phyloP scores from a whole-genome alignment of 2,329 filamentous ascomycete genomes.

The Sporothrix brasiliensis region DNA sequence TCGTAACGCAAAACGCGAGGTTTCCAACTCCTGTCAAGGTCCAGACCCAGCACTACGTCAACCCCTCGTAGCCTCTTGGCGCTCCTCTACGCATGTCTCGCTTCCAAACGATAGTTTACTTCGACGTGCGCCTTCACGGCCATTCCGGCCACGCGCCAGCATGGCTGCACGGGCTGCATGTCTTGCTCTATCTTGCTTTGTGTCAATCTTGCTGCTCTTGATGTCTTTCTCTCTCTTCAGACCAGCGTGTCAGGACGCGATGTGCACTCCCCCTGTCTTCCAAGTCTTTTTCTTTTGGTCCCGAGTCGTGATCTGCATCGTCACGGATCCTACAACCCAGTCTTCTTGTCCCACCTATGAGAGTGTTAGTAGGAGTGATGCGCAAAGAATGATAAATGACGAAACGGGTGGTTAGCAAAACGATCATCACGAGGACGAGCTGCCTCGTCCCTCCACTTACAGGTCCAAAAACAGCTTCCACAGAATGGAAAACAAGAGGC shows the following conservation, averaged over 20 bases:
- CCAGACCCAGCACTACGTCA: not conserved
- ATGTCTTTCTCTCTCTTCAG: not conserved
- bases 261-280: not conserved
- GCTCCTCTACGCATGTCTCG: not conserved
- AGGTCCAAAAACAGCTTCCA: constrained; percentile 55
- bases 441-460: constrained; percentile 42
- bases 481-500: constrained; percentile 52
- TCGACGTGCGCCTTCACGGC: not conserved
- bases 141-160: constrained; percentile 3
- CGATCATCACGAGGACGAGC: not conserved
- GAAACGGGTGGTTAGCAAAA: not conserved
- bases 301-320: not conserved
- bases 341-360: constrained; percentile 27
- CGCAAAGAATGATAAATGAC: not conserved
- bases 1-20: too few species aligned
- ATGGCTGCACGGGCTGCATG: not conserved
- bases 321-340: constrained; percentile 15
- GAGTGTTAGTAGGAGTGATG: constrained; percentile 5
- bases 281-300: not conserved
- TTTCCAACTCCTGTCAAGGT: not conserved
- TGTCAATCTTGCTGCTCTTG: not conserved
- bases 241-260: constrained; percentile 19
- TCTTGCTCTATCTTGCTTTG: not conserved
- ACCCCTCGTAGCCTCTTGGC: not conserved
- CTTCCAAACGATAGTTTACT: constrained; percentile 10